A percentile compares a stretch with the other conserved stretches of the same genome.
Conservation (phyloP, 306 rosid genomes). For the Astragalus membranaceus region DNA sequence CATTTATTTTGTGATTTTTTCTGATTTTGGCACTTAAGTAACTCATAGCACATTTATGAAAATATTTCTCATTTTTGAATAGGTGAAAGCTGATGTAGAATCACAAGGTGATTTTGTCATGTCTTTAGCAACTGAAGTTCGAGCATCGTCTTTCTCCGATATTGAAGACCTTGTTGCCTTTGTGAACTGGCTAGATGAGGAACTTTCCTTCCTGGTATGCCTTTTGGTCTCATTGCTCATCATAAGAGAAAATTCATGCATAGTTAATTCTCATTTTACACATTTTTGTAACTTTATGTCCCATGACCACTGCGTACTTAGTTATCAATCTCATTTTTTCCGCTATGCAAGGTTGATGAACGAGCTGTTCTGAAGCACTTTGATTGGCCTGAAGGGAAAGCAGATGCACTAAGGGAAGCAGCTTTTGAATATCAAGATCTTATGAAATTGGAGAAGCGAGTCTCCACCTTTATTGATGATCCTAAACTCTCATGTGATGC, state of each 20-base stretch:
- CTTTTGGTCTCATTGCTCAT: slow-evolving; percentile 5
- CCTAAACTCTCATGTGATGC: slow-evolving; percentile 73
- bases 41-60: neutral
- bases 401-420: slow-evolving; percentile 97
- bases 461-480: slow-evolving; percentile 80
- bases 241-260: neutral
- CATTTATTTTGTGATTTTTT: neutral
- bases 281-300: too few species aligned
- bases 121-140: slow-evolving; percentile 91
- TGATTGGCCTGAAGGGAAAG: slow-evolving; percentile 99
- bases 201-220: slow-evolving; percentile 45
- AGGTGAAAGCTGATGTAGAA: slow-evolving; percentile 94
- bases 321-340: slow-evolving; percentile 17
- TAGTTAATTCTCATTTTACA: too few species aligned
- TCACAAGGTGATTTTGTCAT: slow-evolving; percentile 90
- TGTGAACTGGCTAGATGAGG: slow-evolving; percentile 98
- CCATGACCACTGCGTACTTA: neutral
- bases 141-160: slow-evolving; percentile 74
- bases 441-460: slow-evolving; percentile 77
- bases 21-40: neutral
- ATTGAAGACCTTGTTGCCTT: slow-evolving; percentile 75
- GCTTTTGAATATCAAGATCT: slow-evolving; percentile 94
- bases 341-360: slow-evolving; percentile 69
- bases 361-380: slow-evolving; percentile 99
- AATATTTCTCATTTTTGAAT: neutral